Evolutionary conservation across 208 protist species (phyloP).

Genomic region (Acanthamoeba culbertsoni): DNA sequence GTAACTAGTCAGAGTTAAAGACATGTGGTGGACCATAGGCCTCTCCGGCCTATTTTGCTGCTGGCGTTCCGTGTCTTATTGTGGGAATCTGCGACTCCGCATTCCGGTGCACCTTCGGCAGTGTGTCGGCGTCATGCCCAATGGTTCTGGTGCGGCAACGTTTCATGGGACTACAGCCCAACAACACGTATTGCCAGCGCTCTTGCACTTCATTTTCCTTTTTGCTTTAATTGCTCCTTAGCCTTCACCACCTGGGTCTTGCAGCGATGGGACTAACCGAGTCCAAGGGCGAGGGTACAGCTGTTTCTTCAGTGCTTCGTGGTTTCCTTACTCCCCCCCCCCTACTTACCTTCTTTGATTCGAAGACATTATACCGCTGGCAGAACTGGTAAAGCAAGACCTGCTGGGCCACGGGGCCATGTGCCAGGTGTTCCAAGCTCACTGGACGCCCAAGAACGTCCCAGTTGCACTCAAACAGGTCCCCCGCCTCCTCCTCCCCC

Average conservation of each 20-base stretch:
- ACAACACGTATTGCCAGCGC: no score
- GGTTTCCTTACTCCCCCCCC: no score
- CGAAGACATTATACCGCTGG: not conserved
- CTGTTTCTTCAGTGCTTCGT: no score
- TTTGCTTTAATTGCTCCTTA: no score
- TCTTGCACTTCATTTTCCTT: no score
- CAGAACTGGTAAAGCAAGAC: not conserved
- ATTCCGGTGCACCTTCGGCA: no score
- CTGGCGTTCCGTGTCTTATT: not conserved
- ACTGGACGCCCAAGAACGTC: not conserved
- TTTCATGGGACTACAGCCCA: no score
- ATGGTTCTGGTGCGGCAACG: no score
- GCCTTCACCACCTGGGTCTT: no score
- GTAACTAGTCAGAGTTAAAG: not conserved
- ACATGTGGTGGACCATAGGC: not conserved
- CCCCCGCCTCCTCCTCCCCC: not conserved
- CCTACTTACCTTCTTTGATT: not conserved
- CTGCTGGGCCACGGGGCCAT: conserved; percentile 20
- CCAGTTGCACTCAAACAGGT: conserved; percentile 36
- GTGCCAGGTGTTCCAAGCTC: conserved; percentile 3
- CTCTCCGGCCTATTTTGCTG: not conserved
- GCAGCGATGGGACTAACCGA: not conserved
- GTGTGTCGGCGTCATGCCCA: no score
- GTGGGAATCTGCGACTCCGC: no score
- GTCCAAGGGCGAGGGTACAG: not conserved